Evolutionary conservation across 768 basidiomycete species (phyloP), one percentile per base, ranked within the genome.

Genomic region (Clathrus columnatus): DNA sequence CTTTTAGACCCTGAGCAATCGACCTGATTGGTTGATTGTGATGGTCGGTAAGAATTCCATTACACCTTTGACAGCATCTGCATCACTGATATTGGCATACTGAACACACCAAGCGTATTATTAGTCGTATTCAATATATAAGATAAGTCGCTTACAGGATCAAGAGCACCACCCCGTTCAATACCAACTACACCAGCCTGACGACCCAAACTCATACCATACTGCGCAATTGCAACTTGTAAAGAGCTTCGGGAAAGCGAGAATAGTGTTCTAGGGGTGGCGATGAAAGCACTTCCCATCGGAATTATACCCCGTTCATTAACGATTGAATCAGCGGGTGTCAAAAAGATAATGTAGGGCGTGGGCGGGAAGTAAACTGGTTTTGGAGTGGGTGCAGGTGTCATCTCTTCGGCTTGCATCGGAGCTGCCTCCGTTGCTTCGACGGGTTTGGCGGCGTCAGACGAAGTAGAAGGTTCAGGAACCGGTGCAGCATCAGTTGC

Each of bases 201-300:
- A 1, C 28, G 44, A 11, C 45, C 45, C 10, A 47, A 23, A 17
- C 54, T 47, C n/a, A 20, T 16, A 10, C 24, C 54, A 26, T 55
- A 55, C 54, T 55, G 46, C 1, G 27, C 54, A 17, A 55, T 30
- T 4, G 46, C 54, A 21, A 55, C 54, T 24, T 55, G 54, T 16
- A 55, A 42, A 5, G 54, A 43, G 7, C 27, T 30, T 10, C 46
- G 54, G 17, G 54, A 46, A 4, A 55, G 26, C 5, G 44, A 55
- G 18, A 55, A 55, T 23, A 55, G 27, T 20, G 46, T 48, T 7
- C 29, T 30, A 5, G 54, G 54, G 21, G 42, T 23, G 6, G 28
- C 24, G n/a, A 47, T 20, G 17, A 47, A 55, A 20, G 27, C 26
- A 21, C 51, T 43, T 23, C 51, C 51, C 1, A 24, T 24, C 1